Percentiles rank a stretch among this genome's conserved stretches.
These are phyloP conservation scores for Camellia oleifera DNA, from an alignment of 179 eudicot species.

Conservation along the genomic window DNA sequence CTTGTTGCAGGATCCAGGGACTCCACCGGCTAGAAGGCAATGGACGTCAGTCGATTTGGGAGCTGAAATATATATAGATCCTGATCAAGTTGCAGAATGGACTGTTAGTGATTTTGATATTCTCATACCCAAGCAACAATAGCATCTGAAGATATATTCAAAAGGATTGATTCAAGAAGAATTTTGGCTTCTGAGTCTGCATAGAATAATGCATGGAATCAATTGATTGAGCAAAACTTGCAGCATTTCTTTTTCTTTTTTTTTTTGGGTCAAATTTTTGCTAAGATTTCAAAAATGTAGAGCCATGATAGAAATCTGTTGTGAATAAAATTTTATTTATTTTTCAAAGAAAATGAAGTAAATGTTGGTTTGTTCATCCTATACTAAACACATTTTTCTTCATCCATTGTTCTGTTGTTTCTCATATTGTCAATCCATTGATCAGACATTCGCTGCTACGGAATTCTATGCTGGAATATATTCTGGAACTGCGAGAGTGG, in stretches of 20 bases:
- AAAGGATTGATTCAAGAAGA: too few relatives aligned
- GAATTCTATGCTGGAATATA: too few relatives aligned
- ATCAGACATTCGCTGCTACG: too few relatives aligned
- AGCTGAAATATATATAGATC: conserved; percentile 48
- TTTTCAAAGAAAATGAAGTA: not conserved
- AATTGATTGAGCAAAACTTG: not conserved
- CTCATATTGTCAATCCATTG: too few relatives aligned
- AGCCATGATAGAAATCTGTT: not conserved
- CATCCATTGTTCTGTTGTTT: too few relatives aligned
- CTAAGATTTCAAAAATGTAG: not conserved
- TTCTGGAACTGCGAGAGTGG: too few relatives aligned
- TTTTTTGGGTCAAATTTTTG: not conserved
- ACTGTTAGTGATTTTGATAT: conserved; percentile 64
- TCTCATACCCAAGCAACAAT: conserved; percentile 24
- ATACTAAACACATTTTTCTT: too few relatives aligned
- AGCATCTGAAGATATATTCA: not conserved
- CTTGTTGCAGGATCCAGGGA: conserved; percentile 65
- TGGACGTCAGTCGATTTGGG: conserved; percentile 67
- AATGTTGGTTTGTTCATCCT: not conserved
- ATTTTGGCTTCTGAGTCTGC: not conserved
- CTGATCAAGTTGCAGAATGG: conserved; percentile 56
- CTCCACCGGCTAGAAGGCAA: conserved; percentile 42
- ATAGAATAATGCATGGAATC: not conserved
- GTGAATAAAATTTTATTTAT: not conserved
- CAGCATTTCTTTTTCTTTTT: not conserved